These are phyloP conservation scores for Penicillium maclennaniae DNA, from an alignment of 495 filamentous ascomycete species.

Conservation along the genomic window DNA sequence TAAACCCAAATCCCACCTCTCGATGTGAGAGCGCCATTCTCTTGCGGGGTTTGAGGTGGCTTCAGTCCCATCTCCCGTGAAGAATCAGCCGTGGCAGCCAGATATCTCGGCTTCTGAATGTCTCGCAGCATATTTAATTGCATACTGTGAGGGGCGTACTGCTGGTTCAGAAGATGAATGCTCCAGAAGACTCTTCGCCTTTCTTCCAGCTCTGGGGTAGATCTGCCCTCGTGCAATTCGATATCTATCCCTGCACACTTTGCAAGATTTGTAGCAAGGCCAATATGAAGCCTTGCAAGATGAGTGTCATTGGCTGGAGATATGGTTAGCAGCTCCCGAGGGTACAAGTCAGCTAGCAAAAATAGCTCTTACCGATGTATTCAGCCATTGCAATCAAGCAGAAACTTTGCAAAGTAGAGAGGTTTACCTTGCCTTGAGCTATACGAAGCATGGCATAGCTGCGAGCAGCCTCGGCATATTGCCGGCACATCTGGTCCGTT, in stretches of 20 bases:
- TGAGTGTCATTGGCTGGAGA: constrained; percentile 22
- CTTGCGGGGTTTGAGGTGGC: constrained; percentile 23
- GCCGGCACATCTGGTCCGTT: constrained; percentile 27
- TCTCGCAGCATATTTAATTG: constrained; percentile 31
- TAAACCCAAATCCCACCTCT: constrained; percentile 40
- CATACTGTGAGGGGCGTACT: constrained; percentile 35
- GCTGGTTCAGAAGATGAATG: constrained; percentile 39
- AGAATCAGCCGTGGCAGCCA: constrained; percentile 13
- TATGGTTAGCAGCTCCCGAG: neutral
- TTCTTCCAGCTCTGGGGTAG: constrained; percentile 24
- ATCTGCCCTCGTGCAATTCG: constrained; percentile 24
- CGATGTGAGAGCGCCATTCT: constrained; percentile 27
- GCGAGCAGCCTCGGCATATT: constrained; percentile 35
- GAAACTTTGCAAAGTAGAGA: constrained; percentile 39
- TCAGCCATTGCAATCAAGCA: constrained; percentile 38
- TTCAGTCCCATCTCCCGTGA: constrained; percentile 13
- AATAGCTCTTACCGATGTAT: constrained; percentile 29
- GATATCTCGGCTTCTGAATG: constrained; percentile 28
- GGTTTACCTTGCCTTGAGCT: constrained; percentile 36
- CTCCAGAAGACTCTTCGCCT: constrained; percentile 42
- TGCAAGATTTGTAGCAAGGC: constrained; percentile 26
- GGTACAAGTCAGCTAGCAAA: neutral
- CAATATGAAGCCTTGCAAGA: constrained; percentile 20
- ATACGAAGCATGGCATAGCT: constrained; percentile 38
- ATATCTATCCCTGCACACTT: constrained; percentile 37